phyloP scores from a whole-genome alignment of 2,329 filamentous ascomycete species.

The Escovopsis weberi region DNA sequence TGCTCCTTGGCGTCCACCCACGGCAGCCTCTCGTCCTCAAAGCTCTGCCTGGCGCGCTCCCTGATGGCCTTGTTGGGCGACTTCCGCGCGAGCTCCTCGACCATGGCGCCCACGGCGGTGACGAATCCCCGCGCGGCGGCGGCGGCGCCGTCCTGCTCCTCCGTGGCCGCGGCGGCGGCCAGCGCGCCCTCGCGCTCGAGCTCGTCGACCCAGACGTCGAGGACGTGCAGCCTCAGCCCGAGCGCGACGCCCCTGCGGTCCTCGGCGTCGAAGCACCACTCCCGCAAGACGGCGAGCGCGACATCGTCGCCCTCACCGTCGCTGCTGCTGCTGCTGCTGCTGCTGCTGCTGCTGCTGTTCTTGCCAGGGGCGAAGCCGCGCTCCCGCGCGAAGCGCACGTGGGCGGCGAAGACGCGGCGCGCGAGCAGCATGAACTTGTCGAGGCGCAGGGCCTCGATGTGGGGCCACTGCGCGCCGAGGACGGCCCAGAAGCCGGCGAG shows the following conservation, averaged over 20 bases:
- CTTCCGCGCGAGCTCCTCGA: slow-evolving; percentile 37
- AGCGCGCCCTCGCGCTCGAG: slow-evolving; percentile 53
- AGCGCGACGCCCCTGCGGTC: slow-evolving; percentile 51
- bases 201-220: slow-evolving; percentile 90
- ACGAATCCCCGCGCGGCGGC: slow-evolving; percentile 32
- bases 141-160: slow-evolving; percentile 7
- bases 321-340: too few species aligned
- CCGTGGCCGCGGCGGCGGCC: slow-evolving; percentile 15
- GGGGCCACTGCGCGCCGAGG: slow-evolving; percentile 55
- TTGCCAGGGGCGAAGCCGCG: slow-evolving; percentile 14
- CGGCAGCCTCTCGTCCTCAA: slow-evolving; percentile 60
- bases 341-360: too few species aligned
- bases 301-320: slow-evolving; percentile 13
- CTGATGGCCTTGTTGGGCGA: slow-evolving; percentile 59
- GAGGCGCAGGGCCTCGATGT: slow-evolving; percentile 62
- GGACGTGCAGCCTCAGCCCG: slow-evolving; percentile 70
- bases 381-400: slow-evolving; percentile 36
- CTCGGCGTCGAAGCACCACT: slow-evolving; percentile 20
- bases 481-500: slow-evolving; percentile 58
- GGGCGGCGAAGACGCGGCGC: slow-evolving; percentile 61
- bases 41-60: slow-evolving; percentile 50
- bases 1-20: slow-evolving; percentile 30
- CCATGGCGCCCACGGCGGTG: slow-evolving; percentile 35
- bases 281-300: slow-evolving; percentile 14
- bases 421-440: slow-evolving; percentile 89